A percentile compares a stretch with the other conserved stretches of the same genome.
Evolutionary conservation across 164 flowering plant species (phyloP).

Genomic region (Nelumbo lutea): DNA sequence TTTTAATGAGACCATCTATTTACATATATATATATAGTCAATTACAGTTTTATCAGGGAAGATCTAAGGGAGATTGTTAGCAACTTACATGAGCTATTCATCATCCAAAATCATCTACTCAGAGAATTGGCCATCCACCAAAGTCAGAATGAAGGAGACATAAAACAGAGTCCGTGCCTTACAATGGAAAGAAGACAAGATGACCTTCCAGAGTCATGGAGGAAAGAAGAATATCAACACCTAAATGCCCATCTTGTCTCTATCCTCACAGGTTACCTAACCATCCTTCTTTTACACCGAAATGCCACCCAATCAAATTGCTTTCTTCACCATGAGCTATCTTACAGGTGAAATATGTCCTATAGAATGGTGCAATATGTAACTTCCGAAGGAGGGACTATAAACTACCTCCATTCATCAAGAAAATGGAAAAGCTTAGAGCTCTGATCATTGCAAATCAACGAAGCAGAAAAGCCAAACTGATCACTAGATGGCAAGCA

Average conservation of each 20-base stretch:
- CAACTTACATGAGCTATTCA: constrained; percentile 25
- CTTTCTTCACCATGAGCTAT: neutral
- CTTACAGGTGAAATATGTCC: constrained; percentile 23
- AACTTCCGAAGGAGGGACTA: constrained; percentile 16
- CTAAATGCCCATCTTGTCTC: constrained; percentile 30
- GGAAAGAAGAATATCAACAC: constrained; percentile 12
- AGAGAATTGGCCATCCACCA: constrained; percentile 36
- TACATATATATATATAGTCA: neutral
- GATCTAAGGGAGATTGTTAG: constrained; percentile 23
- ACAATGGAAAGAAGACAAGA: constrained; percentile 22
- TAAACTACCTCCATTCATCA: constrained; percentile 21
- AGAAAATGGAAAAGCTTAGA: constrained; percentile 22
- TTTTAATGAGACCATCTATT: neutral
- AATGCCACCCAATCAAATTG: neutral
- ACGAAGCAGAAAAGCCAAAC: constrained; percentile 11
- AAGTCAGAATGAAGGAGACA: constrained; percentile 5
- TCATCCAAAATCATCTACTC: constrained; percentile 42
- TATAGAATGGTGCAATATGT: constrained; percentile 19
- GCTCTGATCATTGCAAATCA: constrained; percentile 18
- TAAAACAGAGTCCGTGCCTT: constrained; percentile 19
- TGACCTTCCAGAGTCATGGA: constrained; percentile 22
- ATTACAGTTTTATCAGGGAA: constrained; percentile 22
- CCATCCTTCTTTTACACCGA: neutral
- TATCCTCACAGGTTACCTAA: constrained; percentile 29
- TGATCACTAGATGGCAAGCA: constrained; percentile 3